phyloP scores from a whole-genome alignment of 768 basidiomycete species.

The Trichaptum fuscoviolaceum region DNA sequence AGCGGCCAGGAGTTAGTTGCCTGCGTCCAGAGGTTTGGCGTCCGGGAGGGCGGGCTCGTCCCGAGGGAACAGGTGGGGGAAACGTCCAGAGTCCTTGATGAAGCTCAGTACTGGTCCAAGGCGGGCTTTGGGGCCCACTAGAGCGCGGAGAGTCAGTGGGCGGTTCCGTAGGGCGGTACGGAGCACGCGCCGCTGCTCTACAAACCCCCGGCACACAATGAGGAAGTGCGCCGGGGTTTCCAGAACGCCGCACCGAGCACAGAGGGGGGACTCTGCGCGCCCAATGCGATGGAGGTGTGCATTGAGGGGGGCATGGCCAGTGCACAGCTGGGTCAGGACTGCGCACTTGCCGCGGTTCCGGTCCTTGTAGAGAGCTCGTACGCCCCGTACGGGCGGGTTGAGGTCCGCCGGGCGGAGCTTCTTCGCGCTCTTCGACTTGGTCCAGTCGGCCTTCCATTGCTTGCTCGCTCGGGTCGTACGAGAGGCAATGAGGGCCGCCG shows the following conservation, averaged over 20 bases:
- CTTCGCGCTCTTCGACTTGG: slow-evolving; percentile 2
- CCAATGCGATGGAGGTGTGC: slow-evolving; percentile 26
- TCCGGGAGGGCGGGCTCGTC: neutral
- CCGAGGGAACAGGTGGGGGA: neutral
- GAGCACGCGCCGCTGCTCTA: neutral
- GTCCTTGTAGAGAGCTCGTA: neutral
- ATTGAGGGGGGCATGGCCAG: slow-evolving; percentile 25
- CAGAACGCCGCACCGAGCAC: slow-evolving; percentile 19
- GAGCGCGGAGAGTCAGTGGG: neutral
- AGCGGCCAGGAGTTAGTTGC: neutral
- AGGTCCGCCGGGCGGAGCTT: neutral
- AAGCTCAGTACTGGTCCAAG: neutral
- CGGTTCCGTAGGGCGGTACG: neutral
- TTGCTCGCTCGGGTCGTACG: neutral
- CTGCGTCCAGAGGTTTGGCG: neutral
- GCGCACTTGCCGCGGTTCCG: slow-evolving; percentile 9
- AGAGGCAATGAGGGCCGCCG: slow-evolving; percentile 5
- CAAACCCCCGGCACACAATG: slow-evolving; percentile 18
- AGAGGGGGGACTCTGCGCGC: slow-evolving; percentile 20
- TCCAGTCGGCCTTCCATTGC: slow-evolving; percentile 11
- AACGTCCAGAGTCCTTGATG: neutral
- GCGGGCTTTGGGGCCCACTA: neutral
- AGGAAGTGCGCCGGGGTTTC: slow-evolving; percentile 30
- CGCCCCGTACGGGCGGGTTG: slow-evolving; percentile 3
- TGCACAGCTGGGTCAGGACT: slow-evolving; percentile 26